Conservation (phyloP, 441 rosid genomes). For the Populus hybrid region DNA sequence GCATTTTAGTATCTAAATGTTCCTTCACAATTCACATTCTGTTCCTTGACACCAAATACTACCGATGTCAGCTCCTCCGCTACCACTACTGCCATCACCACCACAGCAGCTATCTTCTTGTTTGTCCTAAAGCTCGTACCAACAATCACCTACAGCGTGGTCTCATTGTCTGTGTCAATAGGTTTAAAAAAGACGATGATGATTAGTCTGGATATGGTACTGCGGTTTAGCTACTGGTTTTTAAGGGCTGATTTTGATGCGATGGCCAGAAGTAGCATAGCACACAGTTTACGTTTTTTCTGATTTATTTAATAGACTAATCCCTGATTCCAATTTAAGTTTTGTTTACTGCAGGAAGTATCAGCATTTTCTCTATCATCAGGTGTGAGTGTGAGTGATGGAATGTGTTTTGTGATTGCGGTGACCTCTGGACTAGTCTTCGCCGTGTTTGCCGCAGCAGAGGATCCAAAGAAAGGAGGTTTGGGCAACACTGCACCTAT, state of each 20-base stretch:
- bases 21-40: neutral
- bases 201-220: too few species aligned
- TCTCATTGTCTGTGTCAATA: neutral
- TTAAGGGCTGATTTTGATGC: neutral
- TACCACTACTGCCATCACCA: neutral
- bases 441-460: neutral
- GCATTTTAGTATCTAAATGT: neutral
- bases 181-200: too few species aligned
- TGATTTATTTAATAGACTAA: too few species aligned
- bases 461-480: slow-evolving; percentile 66
- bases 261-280: neutral
- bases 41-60: neutral
- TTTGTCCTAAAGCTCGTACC: neutral
- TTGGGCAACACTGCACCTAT: slow-evolving; percentile 41
- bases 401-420: slow-evolving; percentile 43
- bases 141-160: neutral
- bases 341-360: too few species aligned
- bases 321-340: too few species aligned
- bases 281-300: neutral
- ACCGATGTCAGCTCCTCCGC: neutral
- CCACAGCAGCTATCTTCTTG: neutral
- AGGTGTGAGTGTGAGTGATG: too few species aligned
- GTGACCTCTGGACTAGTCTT: slow-evolving; percentile 69
- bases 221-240: neutral
- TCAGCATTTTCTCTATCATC: too few species aligned